phyloP scores from a whole-genome alignment of 768 basidiomycete species.

The Pleurotus platypus region DNA sequence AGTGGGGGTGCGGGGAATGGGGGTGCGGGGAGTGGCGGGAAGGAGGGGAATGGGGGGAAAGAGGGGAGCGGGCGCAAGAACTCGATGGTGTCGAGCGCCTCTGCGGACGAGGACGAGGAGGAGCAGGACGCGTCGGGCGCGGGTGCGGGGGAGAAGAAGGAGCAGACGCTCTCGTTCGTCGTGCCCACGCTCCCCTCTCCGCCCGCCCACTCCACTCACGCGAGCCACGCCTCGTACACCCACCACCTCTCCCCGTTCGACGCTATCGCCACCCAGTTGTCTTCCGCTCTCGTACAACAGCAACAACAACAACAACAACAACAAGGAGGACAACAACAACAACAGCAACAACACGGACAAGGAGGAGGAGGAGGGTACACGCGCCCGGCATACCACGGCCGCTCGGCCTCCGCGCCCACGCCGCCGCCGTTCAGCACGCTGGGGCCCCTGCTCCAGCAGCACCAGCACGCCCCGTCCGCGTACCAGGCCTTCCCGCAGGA shows the following conservation, averaged over 20 bases:
- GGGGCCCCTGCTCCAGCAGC: not conserved
- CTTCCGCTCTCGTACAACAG: too few relatives aligned
- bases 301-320: too few relatives aligned
- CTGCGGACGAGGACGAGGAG: too few relatives aligned
- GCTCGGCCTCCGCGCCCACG: slow-evolving; percentile 57
- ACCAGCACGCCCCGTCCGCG: too few relatives aligned
- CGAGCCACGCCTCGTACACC: not conserved
- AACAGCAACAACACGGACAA: too few relatives aligned
- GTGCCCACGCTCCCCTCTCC: slow-evolving; percentile 27
- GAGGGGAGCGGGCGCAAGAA: slow-evolving; percentile 7
- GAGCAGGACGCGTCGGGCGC: too few relatives aligned
- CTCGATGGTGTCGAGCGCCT: too few relatives aligned
- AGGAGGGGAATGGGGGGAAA: too few relatives aligned
- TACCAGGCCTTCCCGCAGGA: too few relatives aligned
- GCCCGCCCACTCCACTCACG: slow-evolving; percentile 14
- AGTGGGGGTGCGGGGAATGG: too few relatives aligned
- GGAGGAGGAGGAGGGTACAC: too few relatives aligned
- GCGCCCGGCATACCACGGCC: slow-evolving; percentile 22
- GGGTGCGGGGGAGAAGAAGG: slow-evolving; percentile 19
- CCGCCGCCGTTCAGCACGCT: slow-evolving; percentile 35
- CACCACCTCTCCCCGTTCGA: slow-evolving; percentile 3
- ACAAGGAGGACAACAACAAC: not conserved
- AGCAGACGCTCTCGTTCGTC: slow-evolving; percentile 34
- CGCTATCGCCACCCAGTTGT: slow-evolving; percentile 4
- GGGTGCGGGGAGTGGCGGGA: too few relatives aligned